These are phyloP conservation scores for Colletotrichum limetticola DNA, from an alignment of 2,329 filamentous ascomycete genomes.

Conservation along the genomic window DNA sequence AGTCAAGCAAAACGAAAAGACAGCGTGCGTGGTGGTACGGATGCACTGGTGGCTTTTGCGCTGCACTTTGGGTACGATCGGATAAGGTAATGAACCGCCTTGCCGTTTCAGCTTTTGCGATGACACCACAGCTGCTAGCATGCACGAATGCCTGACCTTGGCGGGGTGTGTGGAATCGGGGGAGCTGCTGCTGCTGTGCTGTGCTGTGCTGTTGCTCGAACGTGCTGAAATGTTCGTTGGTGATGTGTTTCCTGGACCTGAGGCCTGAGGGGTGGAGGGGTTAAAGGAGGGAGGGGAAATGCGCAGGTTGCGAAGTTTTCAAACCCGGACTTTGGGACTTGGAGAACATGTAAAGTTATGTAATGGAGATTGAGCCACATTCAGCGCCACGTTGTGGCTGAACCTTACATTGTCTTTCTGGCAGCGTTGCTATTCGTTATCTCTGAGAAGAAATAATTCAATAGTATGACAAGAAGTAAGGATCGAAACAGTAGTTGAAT, in stretches of 20 bases:
- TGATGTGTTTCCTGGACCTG: conserved; percentile 38
- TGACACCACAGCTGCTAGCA: conserved; percentile 31
- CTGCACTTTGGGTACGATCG: conserved; percentile 19
- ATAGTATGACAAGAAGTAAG: too few relatives aligned
- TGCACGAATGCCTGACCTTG: conserved; percentile 36
- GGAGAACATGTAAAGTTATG: not conserved
- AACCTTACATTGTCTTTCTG: too few relatives aligned
- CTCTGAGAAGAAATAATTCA: too few relatives aligned
- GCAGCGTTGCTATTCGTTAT: too few relatives aligned
- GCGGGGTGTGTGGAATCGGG: conserved; percentile 13
- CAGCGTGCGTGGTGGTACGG: not conserved
- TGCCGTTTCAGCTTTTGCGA: conserved; percentile 32
- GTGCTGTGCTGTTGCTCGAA: conserved; percentile 20
- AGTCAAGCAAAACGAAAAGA: not conserved
- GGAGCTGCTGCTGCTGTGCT: conserved; percentile 14
- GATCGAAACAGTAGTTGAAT: too few relatives aligned
- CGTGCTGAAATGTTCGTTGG: conserved; percentile 42
- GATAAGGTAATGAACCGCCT: not conserved
- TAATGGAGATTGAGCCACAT: not conserved
- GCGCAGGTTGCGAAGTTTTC: conserved; percentile 41
- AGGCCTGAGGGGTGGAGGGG: conserved; percentile 42
- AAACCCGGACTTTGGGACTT: conserved; percentile 19
- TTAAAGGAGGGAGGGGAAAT: conserved; percentile 41
- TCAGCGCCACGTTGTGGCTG: not conserved
- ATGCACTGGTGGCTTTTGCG: conserved; percentile 13